phyloP scores from a whole-genome alignment of 2,329 filamentous ascomycete species.

The Penicillium sp. region DNA sequence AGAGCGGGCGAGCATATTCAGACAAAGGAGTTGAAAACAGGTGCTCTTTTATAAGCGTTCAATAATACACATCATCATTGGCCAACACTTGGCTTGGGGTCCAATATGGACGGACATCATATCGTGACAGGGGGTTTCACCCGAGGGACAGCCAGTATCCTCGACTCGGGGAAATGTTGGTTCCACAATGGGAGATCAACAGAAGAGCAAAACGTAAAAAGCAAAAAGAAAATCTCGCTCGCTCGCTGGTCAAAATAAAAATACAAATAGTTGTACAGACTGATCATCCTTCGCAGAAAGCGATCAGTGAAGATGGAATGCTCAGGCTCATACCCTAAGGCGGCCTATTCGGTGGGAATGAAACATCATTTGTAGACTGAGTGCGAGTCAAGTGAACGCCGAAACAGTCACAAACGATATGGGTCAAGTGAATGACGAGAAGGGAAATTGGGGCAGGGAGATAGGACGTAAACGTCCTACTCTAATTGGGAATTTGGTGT shows the following conservation, averaged over 20 bases:
- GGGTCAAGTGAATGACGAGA: conserved; percentile 2
- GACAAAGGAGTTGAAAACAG: not conserved
- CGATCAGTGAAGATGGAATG: not conserved
- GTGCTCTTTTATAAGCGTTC: not conserved
- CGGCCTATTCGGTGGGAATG: not conserved
- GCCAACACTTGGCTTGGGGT: conserved; percentile 3
- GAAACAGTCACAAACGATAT: conserved; percentile 13
- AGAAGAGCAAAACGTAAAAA: not conserved
- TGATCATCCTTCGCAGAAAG: conserved; percentile 5
- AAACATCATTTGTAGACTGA: conserved; percentile 21
- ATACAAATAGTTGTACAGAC: conserved; percentile 11
- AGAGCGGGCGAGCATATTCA: not conserved
- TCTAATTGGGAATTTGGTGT: conserved; percentile 1
- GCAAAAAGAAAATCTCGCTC: conserved; percentile 8
- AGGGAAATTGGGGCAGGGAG: not conserved
- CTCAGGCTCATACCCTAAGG: not conserved
- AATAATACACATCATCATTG: conserved; percentile 11
- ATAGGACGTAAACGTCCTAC: not conserved
- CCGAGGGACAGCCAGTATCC: conserved; percentile 7
- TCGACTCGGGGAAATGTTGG: conserved; percentile 2
- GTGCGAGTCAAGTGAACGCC: conserved; percentile 12
- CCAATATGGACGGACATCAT: not conserved
- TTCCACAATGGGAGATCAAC: conserved; percentile 1
- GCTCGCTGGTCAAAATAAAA: conserved; percentile 11
- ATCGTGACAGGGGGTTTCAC: conserved; percentile 13